Evolutionary conservation across 2,329 filamentous ascomycete genomes (phyloP), one percentile per base, ranked within the genome.

Genomic region (Xylaria sp.): DNA sequence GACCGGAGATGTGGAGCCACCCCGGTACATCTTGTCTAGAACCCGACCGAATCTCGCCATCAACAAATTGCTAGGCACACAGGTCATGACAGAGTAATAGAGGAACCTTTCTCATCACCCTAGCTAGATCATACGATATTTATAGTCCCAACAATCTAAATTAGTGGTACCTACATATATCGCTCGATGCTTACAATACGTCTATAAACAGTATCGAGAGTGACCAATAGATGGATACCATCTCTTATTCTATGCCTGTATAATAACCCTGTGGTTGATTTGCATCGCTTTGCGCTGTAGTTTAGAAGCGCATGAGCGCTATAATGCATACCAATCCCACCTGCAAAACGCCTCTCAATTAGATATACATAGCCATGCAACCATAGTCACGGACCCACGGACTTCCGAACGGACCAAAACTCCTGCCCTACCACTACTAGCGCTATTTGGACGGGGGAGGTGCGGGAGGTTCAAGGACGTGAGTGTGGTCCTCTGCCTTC

Each of bases 401-500:
- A 15, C 31, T 31, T 31, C 25, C 25, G 10, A 25, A 49, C 10
- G 3, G 41, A 28, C 36, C n/a, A 2, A 33, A 15, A 51, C 28
- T 41, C 58, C 41, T 31, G 3, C 10, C n/a, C 39, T 39, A 33
- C n/a, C 15, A 43, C 28, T 3, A 39, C 43, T 4, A 51, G 10
- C 12, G 20, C 69, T 79, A 78, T 68, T 79, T 78, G 23, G 70
- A 3, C 1, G 81, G 77, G 69, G 82, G 80, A 31, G 83, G 79
- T 51, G 84, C 80, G 15, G 90, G 89, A 18, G 93, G 93, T 79
- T 97, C 94, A 46, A 98, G 85, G 13, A 94, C 90, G 78, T 99
- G 96, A 1, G 87, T 90, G 80, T 99, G 96, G 60, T 92, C 91
- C 10, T 89, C 86, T 1, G 92, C 92, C 57, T 87, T 89, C 68